Evolutionary conservation across 371 early-diverging fungal species (phyloP), one percentile per base, ranked within the genome.

Genomic region (Mortierella sp.): DNA sequence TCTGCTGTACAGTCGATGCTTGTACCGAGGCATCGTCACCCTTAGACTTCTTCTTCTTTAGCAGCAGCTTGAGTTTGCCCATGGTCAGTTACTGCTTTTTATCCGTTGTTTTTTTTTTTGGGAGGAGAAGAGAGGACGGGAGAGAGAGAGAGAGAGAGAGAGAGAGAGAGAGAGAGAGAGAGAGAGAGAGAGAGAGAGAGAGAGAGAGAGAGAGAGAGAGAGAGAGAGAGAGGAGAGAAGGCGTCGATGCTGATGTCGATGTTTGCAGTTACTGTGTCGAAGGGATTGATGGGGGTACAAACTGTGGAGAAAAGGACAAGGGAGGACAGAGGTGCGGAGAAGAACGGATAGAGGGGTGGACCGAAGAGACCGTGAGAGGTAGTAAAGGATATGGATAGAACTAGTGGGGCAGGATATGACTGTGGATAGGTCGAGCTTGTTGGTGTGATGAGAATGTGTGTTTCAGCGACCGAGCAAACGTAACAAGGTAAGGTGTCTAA

Each of bases 21-120:
- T n/a, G 44, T 5, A 46, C 16, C 23, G 16, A 21, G 12, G 43
- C 16, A 11, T 46, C 62, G n/a, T 65, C 74, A 26, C 52, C 66
- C 57, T 57, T 69, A 7, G 70, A 45, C 43, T 57, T 69, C 58
- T 74, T 74, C 66, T 65, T 74, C 47, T 65, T 74, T 14, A 74
- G 44, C 26, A 74, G 48, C 14, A 29, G 60, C 4, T 65, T 61
- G 11, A 74, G 50, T 28, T 68, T 74, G 23, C 70, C 74, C 74
- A 74, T 74, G 26, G 16, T 46, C 7, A 21, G 25, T n/a, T n/a
- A n/a, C n/a, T n/a, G n/a, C n/a, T n/a, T n/a, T n/a, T n/a, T n/a
- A n/a, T n/a, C n/a, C n/a, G n/a, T 52, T 12, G 18, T 21, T 58
- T 64, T 29, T 66, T 9, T 21, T 30, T 4, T 16, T 43, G 29